phyloP scores from a whole-genome alignment of 768 basidiomycete genomes.

The Trametes villosa region DNA sequence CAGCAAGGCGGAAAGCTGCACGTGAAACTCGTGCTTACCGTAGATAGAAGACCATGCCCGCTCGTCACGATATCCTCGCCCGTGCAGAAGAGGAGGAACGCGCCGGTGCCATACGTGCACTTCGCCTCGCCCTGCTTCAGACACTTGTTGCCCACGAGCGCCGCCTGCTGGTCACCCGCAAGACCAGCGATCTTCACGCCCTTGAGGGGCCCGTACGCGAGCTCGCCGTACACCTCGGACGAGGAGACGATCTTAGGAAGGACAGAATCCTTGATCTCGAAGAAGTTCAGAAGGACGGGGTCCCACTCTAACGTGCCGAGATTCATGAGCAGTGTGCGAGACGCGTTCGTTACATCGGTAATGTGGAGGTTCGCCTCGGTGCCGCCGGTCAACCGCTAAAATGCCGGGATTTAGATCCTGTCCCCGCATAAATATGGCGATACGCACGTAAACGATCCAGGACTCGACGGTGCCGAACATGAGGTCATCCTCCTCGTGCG shows the following conservation, averaged over 20 bases:
- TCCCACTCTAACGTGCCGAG: slow-evolving; percentile 85
- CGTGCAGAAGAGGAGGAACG: slow-evolving; percentile 95
- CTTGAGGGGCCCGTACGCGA: slow-evolving; percentile 65
- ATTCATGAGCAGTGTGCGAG: slow-evolving; percentile 91
- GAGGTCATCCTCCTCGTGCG: slow-evolving; percentile 81
- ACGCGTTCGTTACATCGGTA: slow-evolving; percentile 94
- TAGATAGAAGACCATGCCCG: slow-evolving; percentile 85
- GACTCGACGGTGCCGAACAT: slow-evolving; percentile 96
- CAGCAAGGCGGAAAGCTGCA: neutral
- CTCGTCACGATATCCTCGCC: slow-evolving; percentile 87
- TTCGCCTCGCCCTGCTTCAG: slow-evolving; percentile 91
- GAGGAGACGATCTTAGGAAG: slow-evolving; percentile 89
- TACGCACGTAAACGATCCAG: slow-evolving; percentile 86
- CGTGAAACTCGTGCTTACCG: slow-evolving; percentile 50
- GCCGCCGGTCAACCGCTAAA: slow-evolving; percentile 85
- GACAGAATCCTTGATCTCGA: slow-evolving; percentile 74
- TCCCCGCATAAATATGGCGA: neutral
- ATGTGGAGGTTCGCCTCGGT: slow-evolving; percentile 72
- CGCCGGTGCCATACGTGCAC: slow-evolving; percentile 97
- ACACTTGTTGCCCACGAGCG: slow-evolving; percentile 96
- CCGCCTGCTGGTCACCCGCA: slow-evolving; percentile 98
- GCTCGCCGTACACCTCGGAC: slow-evolving; percentile 88
- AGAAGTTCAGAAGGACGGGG: slow-evolving; percentile 81
- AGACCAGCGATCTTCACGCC: slow-evolving; percentile 90
- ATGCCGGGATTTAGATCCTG: neutral